These are phyloP conservation scores for Trichoderma brevicompactum DNA, from an alignment of 2,329 filamentous ascomycete species.

Conservation along the genomic window DNA sequence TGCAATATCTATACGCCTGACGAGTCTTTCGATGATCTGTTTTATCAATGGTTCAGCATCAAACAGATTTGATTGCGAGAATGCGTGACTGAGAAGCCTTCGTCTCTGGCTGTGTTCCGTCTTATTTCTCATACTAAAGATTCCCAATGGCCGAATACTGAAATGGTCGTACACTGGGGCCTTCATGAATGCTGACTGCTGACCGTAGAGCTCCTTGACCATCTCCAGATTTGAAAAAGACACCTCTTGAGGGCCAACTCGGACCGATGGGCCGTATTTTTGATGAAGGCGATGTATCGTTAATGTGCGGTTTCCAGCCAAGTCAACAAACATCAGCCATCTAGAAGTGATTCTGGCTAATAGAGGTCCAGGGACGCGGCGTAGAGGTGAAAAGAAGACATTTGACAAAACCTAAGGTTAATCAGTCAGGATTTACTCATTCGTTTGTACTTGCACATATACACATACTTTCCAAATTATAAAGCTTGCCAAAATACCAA, in stretches of 20 bases:
- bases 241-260: too few species aligned
- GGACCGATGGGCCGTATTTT: conserved; percentile 6
- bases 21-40: too few species aligned
- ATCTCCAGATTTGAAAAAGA: conserved; percentile 1
- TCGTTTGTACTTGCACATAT: too few species aligned
- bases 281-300: conserved; percentile 13
- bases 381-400: too few species aligned
- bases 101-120: not conserved
- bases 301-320: not conserved
- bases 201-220: conserved; percentile 1
- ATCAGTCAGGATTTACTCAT: too few species aligned
- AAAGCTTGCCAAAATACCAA: too few species aligned
- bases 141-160: conserved; percentile 1
- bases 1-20: too few species aligned
- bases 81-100: too few species aligned
- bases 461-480: too few species aligned
- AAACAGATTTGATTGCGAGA: too few species aligned
- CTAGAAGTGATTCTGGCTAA: not conserved
- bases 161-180: conserved; percentile 11
- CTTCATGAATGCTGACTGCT: not conserved
- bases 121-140: not conserved
- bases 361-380: not conserved
- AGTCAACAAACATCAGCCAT: conserved; percentile 15
- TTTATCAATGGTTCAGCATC: too few species aligned
- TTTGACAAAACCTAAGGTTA: too few species aligned